Conservation (phyloP, 2,329 filamentous ascomycete genomes). For the Monosporascus sp. region DNA sequence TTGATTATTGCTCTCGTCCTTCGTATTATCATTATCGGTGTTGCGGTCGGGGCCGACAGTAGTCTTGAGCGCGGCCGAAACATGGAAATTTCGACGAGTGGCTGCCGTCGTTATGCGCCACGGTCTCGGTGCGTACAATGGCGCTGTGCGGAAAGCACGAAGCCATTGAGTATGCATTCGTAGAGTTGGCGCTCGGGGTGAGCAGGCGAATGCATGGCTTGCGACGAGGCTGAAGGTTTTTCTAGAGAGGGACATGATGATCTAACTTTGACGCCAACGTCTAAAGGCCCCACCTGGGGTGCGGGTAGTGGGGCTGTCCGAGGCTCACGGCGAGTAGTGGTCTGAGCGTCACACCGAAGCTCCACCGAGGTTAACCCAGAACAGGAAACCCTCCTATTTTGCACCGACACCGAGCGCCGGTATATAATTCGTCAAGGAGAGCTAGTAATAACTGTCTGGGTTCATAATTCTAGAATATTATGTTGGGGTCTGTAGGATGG, state of each 20-base stretch:
- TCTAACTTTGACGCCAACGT: background rate
- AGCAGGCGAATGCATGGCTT: conserved; percentile 26
- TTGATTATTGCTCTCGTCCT: background rate
- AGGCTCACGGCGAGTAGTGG: background rate
- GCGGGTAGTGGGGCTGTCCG: background rate
- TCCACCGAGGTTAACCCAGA: background rate
- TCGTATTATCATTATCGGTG: conserved; percentile 6
- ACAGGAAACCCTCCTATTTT: background rate
- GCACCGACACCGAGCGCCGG: no score
- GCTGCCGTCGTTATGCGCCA: background rate
- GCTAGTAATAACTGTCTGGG: no score
- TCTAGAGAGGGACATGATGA: background rate
- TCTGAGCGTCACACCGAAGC: conserved; percentile 7
- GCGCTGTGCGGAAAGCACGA: conserved; percentile 24
- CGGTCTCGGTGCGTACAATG: conserved; percentile 13
- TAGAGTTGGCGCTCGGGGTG: conserved; percentile 24
- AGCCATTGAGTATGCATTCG: conserved; percentile 27
- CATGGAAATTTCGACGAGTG: conserved; percentile 17
- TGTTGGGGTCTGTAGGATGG: no score
- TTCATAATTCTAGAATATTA: no score
- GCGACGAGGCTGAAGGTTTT: conserved; percentile 1
- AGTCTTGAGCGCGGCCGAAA: conserved; percentile 11
- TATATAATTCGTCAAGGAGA: no score
- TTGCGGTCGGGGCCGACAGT: conserved; percentile 2
- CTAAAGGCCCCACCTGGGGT: no score